phyloP scores from a whole-genome alignment of 2,329 filamentous ascomycete species.

The Ceratocystis harringtonii region DNA sequence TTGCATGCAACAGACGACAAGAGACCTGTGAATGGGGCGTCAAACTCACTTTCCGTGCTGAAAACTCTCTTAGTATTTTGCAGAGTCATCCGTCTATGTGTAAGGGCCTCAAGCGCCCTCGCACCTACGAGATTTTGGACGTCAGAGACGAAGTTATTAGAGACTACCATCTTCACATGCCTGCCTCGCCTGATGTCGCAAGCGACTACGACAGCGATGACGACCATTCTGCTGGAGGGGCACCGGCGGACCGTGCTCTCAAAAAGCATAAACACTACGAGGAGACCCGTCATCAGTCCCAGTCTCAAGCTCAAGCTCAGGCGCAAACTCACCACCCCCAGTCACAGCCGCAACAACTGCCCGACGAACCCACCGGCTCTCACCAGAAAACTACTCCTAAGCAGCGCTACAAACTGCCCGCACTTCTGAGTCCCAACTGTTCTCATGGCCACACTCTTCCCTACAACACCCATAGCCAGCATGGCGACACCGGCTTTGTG shows the following conservation, averaged over 20 bases:
- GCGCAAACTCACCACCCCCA: not conserved
- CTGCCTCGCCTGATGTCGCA: constrained; percentile 13
- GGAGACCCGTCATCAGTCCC: not conserved
- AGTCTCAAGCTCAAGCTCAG: not conserved
- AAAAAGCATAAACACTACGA: not conserved
- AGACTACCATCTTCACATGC: constrained; percentile 24
- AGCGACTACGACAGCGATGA: constrained; percentile 16
- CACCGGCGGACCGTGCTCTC: not conserved
- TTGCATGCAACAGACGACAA: constrained; percentile 24
- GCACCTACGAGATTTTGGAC: constrained; percentile 26
- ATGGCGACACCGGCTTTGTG: not conserved
- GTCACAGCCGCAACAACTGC: not conserved
- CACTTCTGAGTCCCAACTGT: constrained; percentile 1
- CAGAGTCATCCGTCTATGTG: constrained; percentile 26
- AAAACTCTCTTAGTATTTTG: constrained; percentile 26
- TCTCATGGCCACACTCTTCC: not conserved
- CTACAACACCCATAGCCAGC: not conserved
- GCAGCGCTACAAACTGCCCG: constrained; percentile 10
- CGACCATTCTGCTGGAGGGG: not conserved
- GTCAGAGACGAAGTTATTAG: constrained; percentile 26
- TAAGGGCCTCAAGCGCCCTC: constrained; percentile 21
- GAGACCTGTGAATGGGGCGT: constrained; percentile 27
- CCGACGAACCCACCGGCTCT: not conserved
- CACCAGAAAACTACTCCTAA: constrained; percentile 4
- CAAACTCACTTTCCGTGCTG: constrained; percentile 26